Base-by-base conservation (phyloP, 2,329 filamentous ascomycete species). In the Verticillium isaacii region DNA sequence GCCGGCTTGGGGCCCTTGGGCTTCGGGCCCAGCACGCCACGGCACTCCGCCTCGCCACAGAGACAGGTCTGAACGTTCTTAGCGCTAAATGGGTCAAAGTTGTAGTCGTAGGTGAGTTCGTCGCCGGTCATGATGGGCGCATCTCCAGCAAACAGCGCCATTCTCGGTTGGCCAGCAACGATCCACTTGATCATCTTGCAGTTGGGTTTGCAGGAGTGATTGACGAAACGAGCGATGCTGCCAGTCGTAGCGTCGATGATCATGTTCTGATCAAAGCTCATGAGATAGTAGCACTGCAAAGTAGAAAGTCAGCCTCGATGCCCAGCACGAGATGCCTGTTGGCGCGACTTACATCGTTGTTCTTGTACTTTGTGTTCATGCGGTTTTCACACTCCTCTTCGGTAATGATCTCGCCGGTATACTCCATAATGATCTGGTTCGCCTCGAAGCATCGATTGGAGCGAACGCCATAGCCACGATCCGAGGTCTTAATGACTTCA, bases 151-250 rank as follows among this genome's bases (percentile, higher is more conserved):
- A 99, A 99, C 1, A 99, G 85, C 17, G 93, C 95, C 92, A 99
- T 98, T 61, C 95, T 88, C 52, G 94, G 94, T 74, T 96, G 93
- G 32, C 93, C 93, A 57, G 89, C 89, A 60, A 99, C 95, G 64
- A 93, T 94, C 92, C 93, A 97, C 75, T 97, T 98, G 70, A 96
- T 92, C 93, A 99, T 98, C 65, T 90, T 87, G 77, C 94, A 98
- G 73, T 99, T 99, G 2, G 95, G 95, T 62, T 91, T 89, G 77
- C 95, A 99, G 19, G 93, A 97, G 75, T 99, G 95, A 73, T 99
- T 99, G 73, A 99, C 93, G 74, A 99, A 99, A 61, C 95, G 90
- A 70, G 95, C 94, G 75, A 98, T 96, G 67, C 92, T 96, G 69
- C 95, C 95, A 61, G 92, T 92, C 32, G 93, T 97, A 37, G 94